These are phyloP conservation scores for Pseudevernia furfuracea DNA, from an alignment of 495 filamentous ascomycete genomes.

Conservation along the genomic window DNA sequence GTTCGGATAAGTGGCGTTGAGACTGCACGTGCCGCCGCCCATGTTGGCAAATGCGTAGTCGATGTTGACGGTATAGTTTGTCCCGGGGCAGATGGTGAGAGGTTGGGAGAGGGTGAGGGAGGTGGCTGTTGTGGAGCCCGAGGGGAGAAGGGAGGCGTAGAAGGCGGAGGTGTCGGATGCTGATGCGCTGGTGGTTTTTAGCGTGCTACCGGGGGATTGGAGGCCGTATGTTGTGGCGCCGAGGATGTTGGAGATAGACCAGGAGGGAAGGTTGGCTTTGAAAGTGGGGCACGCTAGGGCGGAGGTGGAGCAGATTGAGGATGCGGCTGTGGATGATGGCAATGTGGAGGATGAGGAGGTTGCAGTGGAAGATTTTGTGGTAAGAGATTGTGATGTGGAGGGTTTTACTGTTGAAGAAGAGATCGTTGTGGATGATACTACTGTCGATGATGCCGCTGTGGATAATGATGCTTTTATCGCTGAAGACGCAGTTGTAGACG, in stretches of 20 bases:
- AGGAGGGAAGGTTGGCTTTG: constrained; percentile 1
- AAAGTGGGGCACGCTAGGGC: not conserved
- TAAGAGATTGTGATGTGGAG: not conserved
- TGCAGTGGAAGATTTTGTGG: not conserved
- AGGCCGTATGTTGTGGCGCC: constrained; percentile 3
- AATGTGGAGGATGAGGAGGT: not conserved
- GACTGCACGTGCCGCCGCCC: not conserved
- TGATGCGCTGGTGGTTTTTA: not conserved
- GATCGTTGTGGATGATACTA: not conserved
- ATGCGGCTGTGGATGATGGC: not conserved
- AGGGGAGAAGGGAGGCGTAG: constrained; percentile 1
- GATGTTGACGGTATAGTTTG: constrained; percentile 5
- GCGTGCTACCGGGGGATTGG: constrained; percentile 2
- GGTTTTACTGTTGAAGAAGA: no score
- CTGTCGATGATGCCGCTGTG: not conserved
- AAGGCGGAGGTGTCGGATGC: not conserved
- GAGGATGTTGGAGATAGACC: constrained; percentile 1
- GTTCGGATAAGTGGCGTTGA: not conserved
- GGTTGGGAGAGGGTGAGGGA: constrained; percentile 1
- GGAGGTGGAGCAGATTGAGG: not conserved
- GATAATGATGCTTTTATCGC: no score
- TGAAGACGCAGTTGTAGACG: no score
- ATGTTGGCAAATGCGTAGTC: not conserved
- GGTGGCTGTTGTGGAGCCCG: not conserved
- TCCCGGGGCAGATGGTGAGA: not conserved